These are phyloP conservation scores for Luvunga scandens DNA, from an alignment of 345 rosid genomes.

Conservation along the genomic window DNA sequence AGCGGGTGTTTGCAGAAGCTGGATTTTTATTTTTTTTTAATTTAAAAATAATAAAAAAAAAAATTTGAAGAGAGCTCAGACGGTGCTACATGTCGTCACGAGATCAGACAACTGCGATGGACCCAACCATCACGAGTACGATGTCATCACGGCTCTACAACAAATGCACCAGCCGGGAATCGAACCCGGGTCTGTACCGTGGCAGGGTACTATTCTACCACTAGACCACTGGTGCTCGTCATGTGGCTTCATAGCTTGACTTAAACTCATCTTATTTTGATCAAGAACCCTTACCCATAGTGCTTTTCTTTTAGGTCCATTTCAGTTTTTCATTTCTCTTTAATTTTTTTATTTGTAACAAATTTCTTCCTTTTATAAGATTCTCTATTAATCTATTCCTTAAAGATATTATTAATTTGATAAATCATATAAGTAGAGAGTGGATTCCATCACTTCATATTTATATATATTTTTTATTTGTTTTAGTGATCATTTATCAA, in stretches of 20 bases:
- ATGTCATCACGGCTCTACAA: background rate
- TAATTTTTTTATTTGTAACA: too few species aligned
- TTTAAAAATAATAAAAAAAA: background rate
- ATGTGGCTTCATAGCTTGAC: background rate
- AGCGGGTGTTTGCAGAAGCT: background rate
- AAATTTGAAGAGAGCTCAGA: background rate
- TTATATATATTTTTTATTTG: too few species aligned
- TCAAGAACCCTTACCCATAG: too few species aligned
- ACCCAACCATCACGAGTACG: background rate
- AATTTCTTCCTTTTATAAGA: too few species aligned
- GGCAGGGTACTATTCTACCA: constrained; percentile 59
- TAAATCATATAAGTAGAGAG: too few species aligned
- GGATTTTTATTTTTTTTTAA: background rate
- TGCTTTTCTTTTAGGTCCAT: too few species aligned
- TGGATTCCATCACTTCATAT: too few species aligned
- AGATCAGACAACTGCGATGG: background rate
- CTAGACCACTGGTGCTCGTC: constrained; percentile 50
- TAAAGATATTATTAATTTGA: too few species aligned
- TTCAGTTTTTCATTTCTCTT: too few species aligned
- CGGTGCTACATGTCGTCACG: background rate
- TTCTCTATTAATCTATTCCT: too few species aligned
- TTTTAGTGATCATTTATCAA: too few species aligned
- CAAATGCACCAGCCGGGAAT: constrained; percentile 49
- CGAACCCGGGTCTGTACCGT: constrained; percentile 56
- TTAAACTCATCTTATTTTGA: too few species aligned